Conservation (phyloP, 257 asterid genomes). For the Echium plantagineum region DNA sequence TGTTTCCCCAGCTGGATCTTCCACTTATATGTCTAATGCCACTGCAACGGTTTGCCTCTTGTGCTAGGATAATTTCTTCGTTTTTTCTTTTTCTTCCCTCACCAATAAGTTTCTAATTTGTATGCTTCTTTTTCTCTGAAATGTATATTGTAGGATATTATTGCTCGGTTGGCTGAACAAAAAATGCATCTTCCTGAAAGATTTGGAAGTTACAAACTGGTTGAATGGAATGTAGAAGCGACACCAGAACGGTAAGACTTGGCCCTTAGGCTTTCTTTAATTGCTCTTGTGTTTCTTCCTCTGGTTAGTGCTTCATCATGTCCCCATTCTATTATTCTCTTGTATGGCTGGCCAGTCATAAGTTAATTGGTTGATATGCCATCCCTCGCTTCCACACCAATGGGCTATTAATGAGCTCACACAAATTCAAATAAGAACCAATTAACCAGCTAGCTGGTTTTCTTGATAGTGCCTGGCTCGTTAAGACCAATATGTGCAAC, state of each 20-base stretch:
- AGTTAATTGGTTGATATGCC: not conserved
- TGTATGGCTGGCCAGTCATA: not conserved
- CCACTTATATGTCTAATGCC: slow-evolving; percentile 43
- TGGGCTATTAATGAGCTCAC: not conserved
- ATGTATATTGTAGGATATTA: slow-evolving; percentile 37
- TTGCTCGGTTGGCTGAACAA: slow-evolving; percentile 46
- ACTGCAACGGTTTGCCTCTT: slow-evolving; percentile 42
- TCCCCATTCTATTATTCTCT: not conserved
- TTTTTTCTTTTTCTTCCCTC: not conserved
- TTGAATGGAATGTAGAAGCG: slow-evolving; percentile 53
- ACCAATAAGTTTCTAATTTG: slow-evolving; percentile 5
- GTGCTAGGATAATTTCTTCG: slow-evolving; percentile 1
- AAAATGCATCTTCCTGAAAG: slow-evolving; percentile 54
- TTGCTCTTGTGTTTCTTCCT: slow-evolving; percentile 2
- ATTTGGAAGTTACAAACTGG: slow-evolving; percentile 62
- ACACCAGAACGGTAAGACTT: slow-evolving; percentile 41
- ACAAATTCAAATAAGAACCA: not conserved
- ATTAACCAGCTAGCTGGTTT: too few relatives aligned
- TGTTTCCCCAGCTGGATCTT: slow-evolving; percentile 52
- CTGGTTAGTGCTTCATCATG: not conserved
- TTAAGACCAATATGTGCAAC: not conserved
- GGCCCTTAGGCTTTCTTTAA: not conserved
- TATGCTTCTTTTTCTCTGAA: slow-evolving; percentile 6
- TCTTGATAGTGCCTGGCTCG: not conserved
- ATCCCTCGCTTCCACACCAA: not conserved